Evolutionary conservation across 345 rosid species (phyloP).

Genomic region (Euphorbia peplus): DNA sequence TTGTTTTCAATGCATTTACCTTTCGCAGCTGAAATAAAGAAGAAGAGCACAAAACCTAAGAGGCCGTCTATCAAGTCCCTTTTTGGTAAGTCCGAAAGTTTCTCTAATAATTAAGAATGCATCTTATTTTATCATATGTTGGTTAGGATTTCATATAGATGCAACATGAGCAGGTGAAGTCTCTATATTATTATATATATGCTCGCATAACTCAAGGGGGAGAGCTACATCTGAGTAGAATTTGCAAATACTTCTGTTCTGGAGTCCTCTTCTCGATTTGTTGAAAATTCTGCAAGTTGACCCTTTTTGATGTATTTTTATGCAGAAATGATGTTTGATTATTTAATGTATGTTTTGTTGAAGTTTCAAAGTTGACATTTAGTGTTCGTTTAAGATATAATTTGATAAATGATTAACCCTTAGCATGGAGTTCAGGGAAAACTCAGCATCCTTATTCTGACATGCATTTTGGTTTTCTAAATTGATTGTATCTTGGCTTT

Average conservation of each 20-base stretch:
- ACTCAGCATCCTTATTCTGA: too few relatives aligned
- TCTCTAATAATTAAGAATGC: not conserved
- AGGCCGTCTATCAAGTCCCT: conserved; percentile 35
- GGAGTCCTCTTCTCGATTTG: not conserved
- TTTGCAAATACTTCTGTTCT: not conserved
- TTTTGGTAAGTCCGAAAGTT: conserved; percentile 22
- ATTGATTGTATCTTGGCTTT: too few relatives aligned
- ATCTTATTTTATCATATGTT: not conserved
- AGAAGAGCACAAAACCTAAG: conserved; percentile 31
- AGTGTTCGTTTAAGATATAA: too few relatives aligned
- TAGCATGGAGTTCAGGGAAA: too few relatives aligned
- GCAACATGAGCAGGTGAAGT: not conserved
- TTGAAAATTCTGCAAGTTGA: not conserved
- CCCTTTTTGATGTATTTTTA: too few relatives aligned
- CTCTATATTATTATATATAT: not conserved
- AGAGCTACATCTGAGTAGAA: too few relatives aligned
- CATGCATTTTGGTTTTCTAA: too few relatives aligned
- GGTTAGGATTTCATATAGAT: not conserved
- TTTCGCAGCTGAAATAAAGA: conserved; percentile 28
- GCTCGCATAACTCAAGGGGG: not conserved
- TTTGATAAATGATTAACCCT: too few relatives aligned
- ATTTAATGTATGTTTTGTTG: too few relatives aligned
- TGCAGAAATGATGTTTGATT: too few relatives aligned
- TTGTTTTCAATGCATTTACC: conserved; percentile 1
- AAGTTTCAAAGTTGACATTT: too few relatives aligned